These are phyloP conservation scores for Euphorbia schlechtendalii DNA, from an alignment of 441 rosid genomes.

Conservation along the genomic window DNA sequence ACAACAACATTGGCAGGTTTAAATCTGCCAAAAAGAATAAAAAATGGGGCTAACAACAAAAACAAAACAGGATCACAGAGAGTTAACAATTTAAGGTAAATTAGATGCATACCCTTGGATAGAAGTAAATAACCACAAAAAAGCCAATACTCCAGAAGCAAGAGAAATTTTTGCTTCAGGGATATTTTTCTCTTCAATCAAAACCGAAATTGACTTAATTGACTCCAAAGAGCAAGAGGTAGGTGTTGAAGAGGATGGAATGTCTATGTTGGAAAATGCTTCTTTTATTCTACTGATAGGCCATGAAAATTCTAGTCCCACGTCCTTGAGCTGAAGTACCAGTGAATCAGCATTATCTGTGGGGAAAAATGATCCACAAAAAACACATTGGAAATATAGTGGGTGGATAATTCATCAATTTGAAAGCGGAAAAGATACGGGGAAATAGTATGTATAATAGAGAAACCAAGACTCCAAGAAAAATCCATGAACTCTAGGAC, in stretches of 20 bases:
- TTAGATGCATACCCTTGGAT: slow-evolving; percentile 61
- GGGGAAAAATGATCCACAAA: slow-evolving; percentile 13
- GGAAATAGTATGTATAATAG: background rate
- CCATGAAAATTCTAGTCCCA: slow-evolving; percentile 70
- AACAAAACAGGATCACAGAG: slow-evolving; percentile 3
- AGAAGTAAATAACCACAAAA: slow-evolving; percentile 81
- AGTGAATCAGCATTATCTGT: slow-evolving; percentile 46
- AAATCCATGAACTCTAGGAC: background rate
- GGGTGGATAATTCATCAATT: background rate
- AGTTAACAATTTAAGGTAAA: slow-evolving; percentile 9
- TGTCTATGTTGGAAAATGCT: slow-evolving; percentile 33
- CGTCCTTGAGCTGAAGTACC: slow-evolving; percentile 50
- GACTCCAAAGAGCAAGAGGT: slow-evolving; percentile 48
- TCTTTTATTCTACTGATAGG: slow-evolving; percentile 48
- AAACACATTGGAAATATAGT: background rate
- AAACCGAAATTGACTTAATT: slow-evolving; percentile 36
- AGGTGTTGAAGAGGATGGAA: slow-evolving; percentile 41
- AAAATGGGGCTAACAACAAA: slow-evolving; percentile 14
- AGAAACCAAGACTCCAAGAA: too few relatives aligned
- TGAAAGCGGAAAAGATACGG: background rate
- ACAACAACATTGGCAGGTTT: slow-evolving; percentile 62
- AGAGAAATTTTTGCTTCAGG: slow-evolving; percentile 64
- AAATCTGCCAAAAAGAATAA: slow-evolving; percentile 35
- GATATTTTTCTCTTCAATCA: slow-evolving; percentile 60
- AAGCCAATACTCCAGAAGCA: slow-evolving; percentile 65